Evolutionary conservation across 176 grass and related monocot genomes (phyloP), one percentile per base, ranked within the genome.

Genomic region (Elymus sibiricus): DNA sequence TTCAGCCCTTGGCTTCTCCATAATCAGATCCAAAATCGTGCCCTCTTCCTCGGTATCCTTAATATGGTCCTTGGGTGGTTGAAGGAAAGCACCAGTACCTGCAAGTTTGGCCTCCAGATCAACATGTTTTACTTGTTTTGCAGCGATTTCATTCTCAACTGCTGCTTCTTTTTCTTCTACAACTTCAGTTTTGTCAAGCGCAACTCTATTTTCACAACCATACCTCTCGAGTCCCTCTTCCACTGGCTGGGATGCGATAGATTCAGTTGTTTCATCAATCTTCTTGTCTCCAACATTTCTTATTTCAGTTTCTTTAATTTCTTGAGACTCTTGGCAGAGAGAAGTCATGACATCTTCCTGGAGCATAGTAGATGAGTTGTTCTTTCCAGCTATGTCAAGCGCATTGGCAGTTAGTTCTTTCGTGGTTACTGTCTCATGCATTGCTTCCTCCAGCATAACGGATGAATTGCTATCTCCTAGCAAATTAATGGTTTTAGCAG

Each of bases 1-100:
- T 67, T 91, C 89, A 89, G 90, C 56, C 60, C 64, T 77, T 19
- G 58, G 84, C 24, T 91, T 92, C 66, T 66, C 84, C 39, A 24
- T 46, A 39, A 94, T 74, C 39, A 91, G 71, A 83, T 90, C 86
- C 72, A 89, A 47, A 44, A 79, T 84, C 12, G 25, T 26, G 43
- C 39, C 79, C 32, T 90, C 79, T 53, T 42, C 87, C 9, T 89
- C 91, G 65, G 37, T 92, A 71, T 87, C 85, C 25, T 59, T 70
- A 58, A 59, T 82, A 66, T 56, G 63, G 76, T 91, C 86, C 72
- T 88, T 66, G 8, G 21, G 22, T 75, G 74, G 74, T 59, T 81
- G 73, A 88, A 43, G 55, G 72, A 81, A 65, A 77, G 75, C 72
- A 80, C 64, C 63, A 40, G 79, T 59, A 58, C 55, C 25, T 53